A percentile compares a stretch with the other conserved stretches of the same genome.
phyloP scores from a whole-genome alignment of 805 yeast species.

The Metschnikowia bowlesiae region DNA sequence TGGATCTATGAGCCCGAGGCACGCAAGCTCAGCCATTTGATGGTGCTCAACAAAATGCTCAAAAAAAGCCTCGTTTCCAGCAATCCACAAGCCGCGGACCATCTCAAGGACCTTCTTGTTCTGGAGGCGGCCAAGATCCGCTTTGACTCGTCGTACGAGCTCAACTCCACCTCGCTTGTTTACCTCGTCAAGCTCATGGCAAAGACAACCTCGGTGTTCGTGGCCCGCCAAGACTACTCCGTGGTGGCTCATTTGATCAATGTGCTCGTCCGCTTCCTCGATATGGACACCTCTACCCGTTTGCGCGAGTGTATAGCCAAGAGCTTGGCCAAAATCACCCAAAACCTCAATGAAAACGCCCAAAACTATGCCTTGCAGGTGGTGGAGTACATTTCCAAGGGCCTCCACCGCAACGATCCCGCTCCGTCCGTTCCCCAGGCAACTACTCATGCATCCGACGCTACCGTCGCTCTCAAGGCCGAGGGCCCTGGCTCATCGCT shows the following conservation, averaged over 20 bases:
- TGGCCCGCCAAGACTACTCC: conserved; percentile 27
- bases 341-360: conserved; percentile 29
- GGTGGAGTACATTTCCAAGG: conserved; percentile 24
- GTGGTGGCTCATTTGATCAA: conserved; percentile 47
- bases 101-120: conserved; percentile 1
- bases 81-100: conserved; percentile 4
- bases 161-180: conserved; percentile 19
- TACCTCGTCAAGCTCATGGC: conserved; percentile 32
- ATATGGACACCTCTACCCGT: conserved; percentile 45
- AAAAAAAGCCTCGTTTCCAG: conserved; percentile 16
- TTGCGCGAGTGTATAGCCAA: conserved; percentile 67
- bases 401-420: background rate
- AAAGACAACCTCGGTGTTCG: conserved; percentile 22
- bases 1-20: conserved; percentile 16
- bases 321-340: conserved; percentile 49
- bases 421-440: background rate
- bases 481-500: conserved; percentile 6
- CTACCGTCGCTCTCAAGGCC: too few relatives aligned
- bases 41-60: conserved; percentile 37
- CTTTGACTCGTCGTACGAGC: background rate
- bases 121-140: conserved; percentile 6
- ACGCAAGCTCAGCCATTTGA: conserved; percentile 35
- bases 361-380: conserved; percentile 42
- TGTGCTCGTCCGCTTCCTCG: conserved; percentile 31
- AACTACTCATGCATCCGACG: too few relatives aligned